Percentiles rank a stretch among this genome's conserved stretches.
phyloP scores from a whole-genome alignment of 129 eudicot genomes.

The Glebionis coronaria region DNA sequence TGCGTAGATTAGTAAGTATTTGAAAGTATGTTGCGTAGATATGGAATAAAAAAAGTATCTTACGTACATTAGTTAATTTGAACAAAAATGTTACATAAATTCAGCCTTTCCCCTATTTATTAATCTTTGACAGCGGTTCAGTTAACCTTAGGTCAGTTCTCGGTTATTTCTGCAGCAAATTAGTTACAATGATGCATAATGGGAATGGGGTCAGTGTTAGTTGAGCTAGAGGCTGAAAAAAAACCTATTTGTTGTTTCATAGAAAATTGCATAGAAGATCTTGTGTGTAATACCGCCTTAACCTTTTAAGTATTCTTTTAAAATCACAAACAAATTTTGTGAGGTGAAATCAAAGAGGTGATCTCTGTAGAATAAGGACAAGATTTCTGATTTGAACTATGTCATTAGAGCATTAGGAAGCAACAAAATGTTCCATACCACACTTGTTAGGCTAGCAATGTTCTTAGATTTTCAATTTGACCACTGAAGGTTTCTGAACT shows the following conservation, averaged over 20 bases:
- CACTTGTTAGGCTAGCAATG: neutral
- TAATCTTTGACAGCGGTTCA: conserved; percentile 12
- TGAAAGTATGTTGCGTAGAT: too few relatives aligned
- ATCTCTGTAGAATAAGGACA: too few relatives aligned
- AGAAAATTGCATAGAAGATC: neutral
- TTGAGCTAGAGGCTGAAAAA: neutral
- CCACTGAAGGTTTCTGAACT: neutral
- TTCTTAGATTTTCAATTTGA: neutral
- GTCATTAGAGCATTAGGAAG: neutral
- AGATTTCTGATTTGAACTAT: too few relatives aligned
- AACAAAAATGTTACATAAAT: too few relatives aligned
- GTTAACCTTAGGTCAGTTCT: neutral
- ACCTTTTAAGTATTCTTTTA: too few relatives aligned
- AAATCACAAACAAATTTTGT: neutral
- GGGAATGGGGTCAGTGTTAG: neutral
- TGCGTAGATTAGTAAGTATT: too few relatives aligned
- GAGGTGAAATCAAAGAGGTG: neutral
- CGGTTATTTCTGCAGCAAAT: neutral
- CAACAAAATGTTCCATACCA: neutral
- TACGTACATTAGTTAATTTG: too few relatives aligned
- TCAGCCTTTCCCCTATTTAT: too few relatives aligned
- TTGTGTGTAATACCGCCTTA: neutral
- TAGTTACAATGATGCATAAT: neutral
- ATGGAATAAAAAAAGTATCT: too few relatives aligned
- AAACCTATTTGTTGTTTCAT: neutral